Conservation (phyloP, 805 yeast species). For the Lipomyces sp. region DNA sequence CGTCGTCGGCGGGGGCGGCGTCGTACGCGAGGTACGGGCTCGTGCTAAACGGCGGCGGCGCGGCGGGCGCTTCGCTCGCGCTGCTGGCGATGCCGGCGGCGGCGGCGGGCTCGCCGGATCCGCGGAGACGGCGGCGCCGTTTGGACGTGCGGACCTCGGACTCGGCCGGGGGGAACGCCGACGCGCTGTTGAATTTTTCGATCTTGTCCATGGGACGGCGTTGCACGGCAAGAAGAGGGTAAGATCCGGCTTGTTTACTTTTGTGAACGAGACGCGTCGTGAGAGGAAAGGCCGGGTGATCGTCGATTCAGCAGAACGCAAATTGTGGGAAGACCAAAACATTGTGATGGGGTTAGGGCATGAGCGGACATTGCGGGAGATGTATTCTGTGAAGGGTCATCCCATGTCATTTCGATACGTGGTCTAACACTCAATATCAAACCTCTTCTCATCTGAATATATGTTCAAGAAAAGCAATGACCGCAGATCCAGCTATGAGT, state of each 20-base stretch:
- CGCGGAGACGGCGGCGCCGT: constrained; percentile 7
- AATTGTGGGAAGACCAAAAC: too few species aligned
- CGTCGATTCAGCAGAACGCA: neutral
- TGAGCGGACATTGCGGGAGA: too few species aligned
- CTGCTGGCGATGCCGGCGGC: neutral
- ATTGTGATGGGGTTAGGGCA: too few species aligned
- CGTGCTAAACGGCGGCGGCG: neutral
- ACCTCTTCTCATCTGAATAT: too few species aligned
- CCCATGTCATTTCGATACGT: too few species aligned
- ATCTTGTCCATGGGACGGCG: constrained; percentile 13
- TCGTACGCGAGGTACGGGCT: neutral
- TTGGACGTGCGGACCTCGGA: constrained; percentile 18
- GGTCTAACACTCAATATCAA: too few species aligned
- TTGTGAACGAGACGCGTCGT: neutral
- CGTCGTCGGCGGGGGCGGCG: neutral
- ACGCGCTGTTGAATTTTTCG: constrained; percentile 14
- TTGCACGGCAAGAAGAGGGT: too few species aligned
- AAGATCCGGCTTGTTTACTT: neutral
- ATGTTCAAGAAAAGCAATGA: too few species aligned
- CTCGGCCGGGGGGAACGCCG: constrained; percentile 20
- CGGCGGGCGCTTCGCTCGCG: neutral
- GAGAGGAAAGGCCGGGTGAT: neutral
- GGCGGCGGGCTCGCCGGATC: neutral
- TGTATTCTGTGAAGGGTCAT: too few species aligned
- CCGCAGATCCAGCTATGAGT: too few species aligned